Evolutionary conservation across 306 rosid species (phyloP), one percentile per base, ranked within the genome.

Genomic region (Prunus padus): DNA sequence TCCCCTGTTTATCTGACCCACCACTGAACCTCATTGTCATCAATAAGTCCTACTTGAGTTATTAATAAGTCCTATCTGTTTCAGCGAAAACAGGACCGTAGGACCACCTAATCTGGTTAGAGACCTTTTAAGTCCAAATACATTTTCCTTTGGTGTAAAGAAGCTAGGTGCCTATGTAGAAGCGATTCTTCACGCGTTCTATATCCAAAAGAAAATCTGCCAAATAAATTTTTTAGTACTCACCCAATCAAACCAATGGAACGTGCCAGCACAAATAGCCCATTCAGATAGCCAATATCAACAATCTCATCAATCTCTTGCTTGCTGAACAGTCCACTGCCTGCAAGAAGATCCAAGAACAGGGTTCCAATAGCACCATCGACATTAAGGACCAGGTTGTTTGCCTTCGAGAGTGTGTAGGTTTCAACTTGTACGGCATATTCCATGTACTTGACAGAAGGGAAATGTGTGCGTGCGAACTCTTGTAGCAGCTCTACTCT

Each of bases 331-430:
- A 96, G 84, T 83, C 99, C 98, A 71, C 98, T 90, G 65, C 99
- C 98, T 23, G 97, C 93, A 68, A 96, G 98, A 82, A 96, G 98
- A 87, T 96, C 99, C 90, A 96, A 84, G 89, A 96, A 96, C 79
- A 96, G 90, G 82, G 98, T 85, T 69, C 99, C 99, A 65, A 92
- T 92, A 19, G 99, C 99, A 72, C 98, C 99, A 78, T 96, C 99
- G 19, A 96, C 98, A n/a, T 96, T 96, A 16, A 96, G 82, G 79
- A 96, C 99, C 82, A 96, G 83, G 82, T 96, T 96, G 72, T 96
- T 92, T 82, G 99, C 97, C 91, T 96, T 96, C 12, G 98, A 75
- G 69, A 96, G 98, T 8, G 99, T 96, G 85, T 90, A 96, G 79
- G 88, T 84, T 85, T 96, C 98, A 45, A 96, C 98, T 87, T 92